Evolutionary conservation across 1,284 basidiomycete species (phyloP), one percentile per base, ranked within the genome.

Genomic region (Trichosporon sp.): DNA sequence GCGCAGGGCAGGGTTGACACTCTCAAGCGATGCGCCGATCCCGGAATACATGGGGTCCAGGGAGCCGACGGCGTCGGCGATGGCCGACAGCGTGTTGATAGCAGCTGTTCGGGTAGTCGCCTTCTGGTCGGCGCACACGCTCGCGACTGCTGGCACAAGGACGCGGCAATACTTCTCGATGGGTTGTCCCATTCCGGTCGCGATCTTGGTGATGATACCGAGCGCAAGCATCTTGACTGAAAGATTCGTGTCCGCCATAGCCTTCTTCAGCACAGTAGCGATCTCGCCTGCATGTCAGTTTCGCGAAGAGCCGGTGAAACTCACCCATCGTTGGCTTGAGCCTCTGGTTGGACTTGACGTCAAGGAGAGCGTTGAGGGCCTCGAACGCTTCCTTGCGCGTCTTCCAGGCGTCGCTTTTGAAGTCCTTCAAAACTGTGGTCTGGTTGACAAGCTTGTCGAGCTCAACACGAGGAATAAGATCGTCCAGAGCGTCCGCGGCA

Each of bases 391-490:
- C 97, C 83, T 99, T 99, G 85, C 96, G 92, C 5, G 90, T 90
- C 85, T 99, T 99, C 97, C 97, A 99, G 0, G 93, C 91, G 77
- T 98, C 97, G 76, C 90, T 94, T 84, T 93, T 93, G 10, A 90
- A 88, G 78, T 94, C 93, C 1, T 89, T 86, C 35, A 96, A 84
- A 65, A 98, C 91, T 1, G 90, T 89, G 0, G 93, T 93, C n/a
- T 91, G 90, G 72, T 92, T 91, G 48, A 99, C 86, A 31, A 99
- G 84, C 70, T 89, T 88, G 77, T 99, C 96, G 65, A 99, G 86
- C 77, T 99, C 96, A 37, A 98, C 92, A 35, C 97, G 90, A 19
- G 97, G 97, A 79, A 98, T 95, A 31, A 99, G 87, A 70, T 98
- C 94, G 78, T 98, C 97, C 75, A 97, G 80, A 7, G 94, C 89